Evolutionary conservation across 1,284 basidiomycete genomes (phyloP).

Genomic region (Sanguinoderma infundibulare): DNA sequence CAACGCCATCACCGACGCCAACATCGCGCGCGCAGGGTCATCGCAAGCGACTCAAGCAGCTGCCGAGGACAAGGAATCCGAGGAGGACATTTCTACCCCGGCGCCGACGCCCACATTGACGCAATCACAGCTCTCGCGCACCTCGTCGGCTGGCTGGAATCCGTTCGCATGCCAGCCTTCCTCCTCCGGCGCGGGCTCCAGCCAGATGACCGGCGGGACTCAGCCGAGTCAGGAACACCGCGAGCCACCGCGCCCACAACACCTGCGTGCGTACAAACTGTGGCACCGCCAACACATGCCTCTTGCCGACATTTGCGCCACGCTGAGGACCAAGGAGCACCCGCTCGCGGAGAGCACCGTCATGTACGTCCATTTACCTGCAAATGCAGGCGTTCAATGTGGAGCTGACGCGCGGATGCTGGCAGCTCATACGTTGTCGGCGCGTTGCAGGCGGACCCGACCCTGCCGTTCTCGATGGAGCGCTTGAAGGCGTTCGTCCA

Average conservation of each 20-base stretch:
- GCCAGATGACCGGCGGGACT: not conserved
- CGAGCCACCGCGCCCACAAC: slow-evolving; percentile 42
- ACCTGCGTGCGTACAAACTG: slow-evolving; percentile 58
- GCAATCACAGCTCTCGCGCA: not conserved
- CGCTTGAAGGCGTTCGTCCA: slow-evolving; percentile 43
- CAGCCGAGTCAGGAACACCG: not conserved
- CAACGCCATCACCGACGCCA: not conserved
- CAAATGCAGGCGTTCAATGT: not conserved
- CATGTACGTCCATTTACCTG: slow-evolving; percentile 47
- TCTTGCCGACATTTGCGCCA: slow-evolving; percentile 53
- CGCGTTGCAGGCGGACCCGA: slow-evolving; percentile 45
- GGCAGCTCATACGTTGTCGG: slow-evolving; percentile 49
- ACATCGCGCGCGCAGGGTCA: not conserved
- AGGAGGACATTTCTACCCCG: not conserved
- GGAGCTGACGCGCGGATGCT: not conserved
- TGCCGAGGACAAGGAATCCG: not conserved
- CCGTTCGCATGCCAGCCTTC: not conserved
- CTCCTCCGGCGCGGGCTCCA: not conserved
- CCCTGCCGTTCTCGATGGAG: slow-evolving; percentile 42
- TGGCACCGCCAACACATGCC: slow-evolving; percentile 52
- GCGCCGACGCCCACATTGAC: not conserved
- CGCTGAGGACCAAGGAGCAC: slow-evolving; percentile 43
- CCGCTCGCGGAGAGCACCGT: slow-evolving; percentile 58
- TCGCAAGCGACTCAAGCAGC: not conserved
- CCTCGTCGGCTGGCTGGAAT: not conserved